Evolutionary conservation across 257 asterid genomes (phyloP).

Genomic region (Eustoma russellianum): DNA sequence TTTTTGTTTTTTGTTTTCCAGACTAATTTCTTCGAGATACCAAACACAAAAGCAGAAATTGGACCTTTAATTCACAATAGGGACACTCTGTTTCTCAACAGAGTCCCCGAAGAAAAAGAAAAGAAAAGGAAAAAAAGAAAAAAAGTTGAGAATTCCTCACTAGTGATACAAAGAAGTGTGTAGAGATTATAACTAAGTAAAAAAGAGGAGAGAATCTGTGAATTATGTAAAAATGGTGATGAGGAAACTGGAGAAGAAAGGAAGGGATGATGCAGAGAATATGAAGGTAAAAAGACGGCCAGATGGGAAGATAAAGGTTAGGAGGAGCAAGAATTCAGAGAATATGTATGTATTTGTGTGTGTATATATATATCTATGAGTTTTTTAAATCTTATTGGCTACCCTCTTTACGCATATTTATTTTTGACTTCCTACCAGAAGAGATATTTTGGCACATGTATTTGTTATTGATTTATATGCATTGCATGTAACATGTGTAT

Average conservation of each 20-base stretch:
- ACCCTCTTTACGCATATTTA: no score
- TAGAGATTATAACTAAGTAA: neutral
- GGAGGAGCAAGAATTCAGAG: conserved; percentile 8
- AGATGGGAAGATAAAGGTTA: conserved; percentile 2
- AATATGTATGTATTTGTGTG: neutral
- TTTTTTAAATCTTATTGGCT: no score
- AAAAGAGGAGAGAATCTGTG: conserved; percentile 18
- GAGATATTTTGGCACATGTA: no score
- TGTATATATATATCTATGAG: no score
- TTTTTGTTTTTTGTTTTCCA: no score
- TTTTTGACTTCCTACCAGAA: no score
- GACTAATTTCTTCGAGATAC: no score
- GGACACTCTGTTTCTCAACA: neutral
- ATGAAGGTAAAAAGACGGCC: conserved; percentile 1
- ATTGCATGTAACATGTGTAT: no score
- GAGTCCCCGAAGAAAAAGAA: neutral
- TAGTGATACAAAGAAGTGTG: no score
- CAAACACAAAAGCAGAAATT: no score
- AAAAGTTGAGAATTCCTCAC: no score
- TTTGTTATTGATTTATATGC: no score
- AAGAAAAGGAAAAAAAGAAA: neutral
- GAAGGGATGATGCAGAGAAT: conserved; percentile 17
- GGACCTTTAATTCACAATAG: neutral
- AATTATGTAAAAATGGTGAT: conserved; percentile 36
- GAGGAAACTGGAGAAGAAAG: conserved; percentile 48